phyloP scores from a whole-genome alignment of 106 monocot species.

The Posidonia australis region DNA sequence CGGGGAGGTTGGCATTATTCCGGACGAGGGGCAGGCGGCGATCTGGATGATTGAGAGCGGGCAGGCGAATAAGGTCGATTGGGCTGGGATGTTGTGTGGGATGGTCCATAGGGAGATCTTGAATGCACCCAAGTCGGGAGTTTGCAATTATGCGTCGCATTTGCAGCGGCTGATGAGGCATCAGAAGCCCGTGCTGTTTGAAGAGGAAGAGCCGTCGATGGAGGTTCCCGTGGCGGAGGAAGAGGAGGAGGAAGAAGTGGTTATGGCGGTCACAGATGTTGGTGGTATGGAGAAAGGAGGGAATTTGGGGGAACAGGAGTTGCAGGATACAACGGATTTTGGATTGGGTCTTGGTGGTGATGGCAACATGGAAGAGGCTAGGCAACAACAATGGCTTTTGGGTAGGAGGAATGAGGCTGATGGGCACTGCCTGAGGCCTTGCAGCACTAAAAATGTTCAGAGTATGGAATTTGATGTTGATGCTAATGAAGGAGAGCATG shows the following conservation, averaged over 20 bases:
- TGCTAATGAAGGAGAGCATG: slow-evolving; percentile 11
- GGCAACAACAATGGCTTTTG: slow-evolving; percentile 2
- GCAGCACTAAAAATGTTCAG: slow-evolving; percentile 6
- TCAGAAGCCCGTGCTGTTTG: slow-evolving; percentile 50
- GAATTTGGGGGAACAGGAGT: slow-evolving; percentile 16
- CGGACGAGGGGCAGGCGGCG: slow-evolving; percentile 40
- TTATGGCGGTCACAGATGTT: slow-evolving; percentile 1
- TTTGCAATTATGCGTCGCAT: slow-evolving; percentile 73
- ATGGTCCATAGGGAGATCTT: slow-evolving; percentile 72
- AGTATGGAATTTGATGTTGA: slow-evolving; percentile 11
- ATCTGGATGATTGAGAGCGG: slow-evolving; percentile 50
- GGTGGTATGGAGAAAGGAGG: not conserved
- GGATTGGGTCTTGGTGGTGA: slow-evolving; percentile 19
- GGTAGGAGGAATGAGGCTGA: slow-evolving; percentile 6
- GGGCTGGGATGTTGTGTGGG: slow-evolving; percentile 68
- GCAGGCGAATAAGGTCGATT: slow-evolving; percentile 61
- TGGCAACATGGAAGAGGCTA: not conserved
- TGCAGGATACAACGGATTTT: not conserved
- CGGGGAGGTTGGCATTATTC: slow-evolving; percentile 60
- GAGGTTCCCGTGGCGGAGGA: slow-evolving; percentile 26
- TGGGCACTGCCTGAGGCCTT: slow-evolving; percentile 15
- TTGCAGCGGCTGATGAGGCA: slow-evolving; percentile 61
- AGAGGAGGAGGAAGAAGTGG: not conserved
- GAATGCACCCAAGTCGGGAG: slow-evolving; percentile 44
- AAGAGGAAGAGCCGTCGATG: slow-evolving; percentile 7